Conservation (phyloP, 2,329 filamentous ascomycete genomes). For the Exophiala dermatitidis region DNA sequence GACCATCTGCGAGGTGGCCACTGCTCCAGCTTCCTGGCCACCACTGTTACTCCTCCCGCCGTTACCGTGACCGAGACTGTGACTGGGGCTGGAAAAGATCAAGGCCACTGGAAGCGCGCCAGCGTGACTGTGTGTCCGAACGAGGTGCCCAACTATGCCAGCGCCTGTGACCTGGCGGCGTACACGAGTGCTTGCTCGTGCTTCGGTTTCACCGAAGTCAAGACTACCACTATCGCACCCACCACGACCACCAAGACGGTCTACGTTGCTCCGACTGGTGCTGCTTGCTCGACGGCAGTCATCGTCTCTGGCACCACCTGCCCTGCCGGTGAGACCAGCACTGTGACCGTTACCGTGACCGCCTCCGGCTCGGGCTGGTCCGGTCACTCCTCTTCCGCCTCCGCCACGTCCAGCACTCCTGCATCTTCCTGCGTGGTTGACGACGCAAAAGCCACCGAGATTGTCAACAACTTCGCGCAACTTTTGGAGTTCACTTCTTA, state of each 20-base stretch:
- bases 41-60: constrained; percentile 15
- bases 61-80: constrained; percentile 17
- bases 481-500: constrained; percentile 24
- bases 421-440: constrained; percentile 13
- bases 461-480: constrained; percentile 21
- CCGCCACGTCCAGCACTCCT: constrained; percentile 1
- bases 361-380: not conserved
- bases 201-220: constrained; percentile 22
- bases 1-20: constrained; percentile 18
- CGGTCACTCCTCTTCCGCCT: too few species aligned
- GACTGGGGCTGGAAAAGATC: constrained; percentile 8
- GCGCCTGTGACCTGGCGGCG: constrained; percentile 21
- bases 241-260: constrained; percentile 27
- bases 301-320: constrained; percentile 14
- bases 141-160: constrained; percentile 27
- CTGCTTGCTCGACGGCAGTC: not conserved
- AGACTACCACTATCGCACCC: constrained; percentile 23
- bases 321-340: constrained; percentile 8
- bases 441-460: constrained; percentile 16
- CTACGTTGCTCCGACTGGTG: constrained; percentile 20
- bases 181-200: constrained; percentile 24
- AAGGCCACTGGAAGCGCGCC: constrained; percentile 17
- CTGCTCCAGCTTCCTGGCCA: constrained; percentile 25
- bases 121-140: constrained; percentile 26
- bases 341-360: constrained; percentile 1